phyloP scores from a whole-genome alignment of 129 eudicot genomes.

The Oenanthe sinensis region DNA sequence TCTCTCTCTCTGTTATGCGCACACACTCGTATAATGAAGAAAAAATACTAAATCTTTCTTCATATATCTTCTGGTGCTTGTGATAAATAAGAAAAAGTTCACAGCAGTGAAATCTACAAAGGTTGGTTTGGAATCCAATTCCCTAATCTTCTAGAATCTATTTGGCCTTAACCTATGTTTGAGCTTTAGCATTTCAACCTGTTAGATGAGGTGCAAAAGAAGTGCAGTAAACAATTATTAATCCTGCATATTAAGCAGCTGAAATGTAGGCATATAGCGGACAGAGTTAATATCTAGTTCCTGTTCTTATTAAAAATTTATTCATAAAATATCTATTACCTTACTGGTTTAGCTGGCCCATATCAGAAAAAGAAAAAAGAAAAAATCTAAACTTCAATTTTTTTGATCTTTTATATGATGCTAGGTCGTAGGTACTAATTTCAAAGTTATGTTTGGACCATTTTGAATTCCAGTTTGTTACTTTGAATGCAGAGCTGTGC shows the following conservation, averaged over 20 bases:
- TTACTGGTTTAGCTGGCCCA: neutral
- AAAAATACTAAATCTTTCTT: neutral
- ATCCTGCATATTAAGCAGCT: neutral
- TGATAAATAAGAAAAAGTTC: neutral
- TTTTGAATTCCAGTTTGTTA: slow-evolving; percentile 9
- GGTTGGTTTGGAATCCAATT: neutral
- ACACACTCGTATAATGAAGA: neutral
- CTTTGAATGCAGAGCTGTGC: slow-evolving; percentile 55
- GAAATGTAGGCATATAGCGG: neutral
- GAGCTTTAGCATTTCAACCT: neutral
- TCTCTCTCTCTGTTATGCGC: neutral
- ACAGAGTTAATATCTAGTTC: neutral
- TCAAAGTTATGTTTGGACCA: neutral
- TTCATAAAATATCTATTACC: neutral
- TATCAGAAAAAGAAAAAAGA: neutral
- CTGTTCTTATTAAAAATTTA: neutral
- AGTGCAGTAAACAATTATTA: neutral
- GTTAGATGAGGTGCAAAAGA: neutral
- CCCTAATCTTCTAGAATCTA: neutral
- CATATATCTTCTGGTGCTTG: neutral
- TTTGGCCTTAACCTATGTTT: neutral
- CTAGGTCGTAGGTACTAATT: neutral
- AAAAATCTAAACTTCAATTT: neutral
- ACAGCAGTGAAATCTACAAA: neutral
- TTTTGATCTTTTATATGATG: neutral